Percentiles rank a stretch among this genome's conserved stretches.
phyloP scores from a whole-genome alignment of 805 yeast species.

The Yarrowia phangngaensis region DNA sequence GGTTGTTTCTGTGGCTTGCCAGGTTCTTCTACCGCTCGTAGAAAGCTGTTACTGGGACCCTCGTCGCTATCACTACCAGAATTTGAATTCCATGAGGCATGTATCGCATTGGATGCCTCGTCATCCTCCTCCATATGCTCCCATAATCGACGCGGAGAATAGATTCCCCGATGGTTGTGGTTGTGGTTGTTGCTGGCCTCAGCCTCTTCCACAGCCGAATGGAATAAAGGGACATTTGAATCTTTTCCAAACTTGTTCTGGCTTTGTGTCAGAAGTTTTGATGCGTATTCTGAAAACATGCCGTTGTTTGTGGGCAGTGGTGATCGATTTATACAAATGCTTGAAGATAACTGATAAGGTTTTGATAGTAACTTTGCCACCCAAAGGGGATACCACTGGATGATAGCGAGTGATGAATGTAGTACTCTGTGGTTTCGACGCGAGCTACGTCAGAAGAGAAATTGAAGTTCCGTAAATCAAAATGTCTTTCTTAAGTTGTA shows the following conservation, averaged over 20 bases:
- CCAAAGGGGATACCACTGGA: no score
- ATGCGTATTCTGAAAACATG: conserved; percentile 39
- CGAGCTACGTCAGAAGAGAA: no score
- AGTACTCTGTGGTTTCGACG: no score
- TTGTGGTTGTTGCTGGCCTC: conserved; percentile 21
- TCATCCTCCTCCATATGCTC: conserved; percentile 22
- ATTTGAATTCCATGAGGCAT: conserved; percentile 22
- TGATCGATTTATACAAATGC: not conserved
- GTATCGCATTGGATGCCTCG: conserved; percentile 23
- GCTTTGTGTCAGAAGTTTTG: conserved; percentile 40
- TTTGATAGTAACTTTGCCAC: conserved; percentile 23
- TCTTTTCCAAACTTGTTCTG: conserved; percentile 34
- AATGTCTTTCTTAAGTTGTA: no score
- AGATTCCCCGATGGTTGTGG: conserved; percentile 23
- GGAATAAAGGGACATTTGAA: conserved; percentile 36
- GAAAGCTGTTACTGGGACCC: conserved; percentile 21
- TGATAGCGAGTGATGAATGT: no score
- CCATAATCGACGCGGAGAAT: conserved; percentile 18
- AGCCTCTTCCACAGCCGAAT: conserved; percentile 33
- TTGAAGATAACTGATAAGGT: conserved; percentile 26
- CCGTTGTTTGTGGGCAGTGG: conserved; percentile 2
- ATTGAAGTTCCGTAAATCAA: no score
- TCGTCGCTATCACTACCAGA: conserved; percentile 16
- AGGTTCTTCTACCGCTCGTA: conserved; percentile 21
- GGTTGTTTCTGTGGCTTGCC: conserved; percentile 1